These are phyloP conservation scores for Cryphonectria japonica DNA, from an alignment of 2,329 filamentous ascomycete genomes.

Conservation along the genomic window DNA sequence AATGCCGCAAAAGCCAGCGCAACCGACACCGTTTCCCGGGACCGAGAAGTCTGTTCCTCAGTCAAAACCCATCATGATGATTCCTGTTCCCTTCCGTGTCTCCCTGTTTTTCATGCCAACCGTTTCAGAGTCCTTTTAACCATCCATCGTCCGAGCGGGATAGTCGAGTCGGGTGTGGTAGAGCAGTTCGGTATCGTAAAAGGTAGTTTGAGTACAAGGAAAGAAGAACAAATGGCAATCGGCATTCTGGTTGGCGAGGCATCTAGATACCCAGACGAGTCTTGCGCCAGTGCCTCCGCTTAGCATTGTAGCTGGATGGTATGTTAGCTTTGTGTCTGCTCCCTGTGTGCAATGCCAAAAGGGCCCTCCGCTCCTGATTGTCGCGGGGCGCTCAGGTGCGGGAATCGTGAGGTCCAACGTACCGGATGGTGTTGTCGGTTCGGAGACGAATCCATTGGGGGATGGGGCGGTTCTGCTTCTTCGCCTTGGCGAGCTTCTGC, in stretches of 20 bases:
- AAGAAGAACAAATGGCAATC: constrained; percentile 34
- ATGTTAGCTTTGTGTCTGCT: constrained; percentile 25
- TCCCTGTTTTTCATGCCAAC: constrained; percentile 20
- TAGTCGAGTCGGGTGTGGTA: background rate
- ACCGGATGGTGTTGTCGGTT: constrained; percentile 99
- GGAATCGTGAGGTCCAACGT: constrained; percentile 48
- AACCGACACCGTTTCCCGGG: constrained; percentile 29
- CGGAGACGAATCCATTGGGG: constrained; percentile 99
- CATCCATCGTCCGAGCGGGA: constrained; percentile 36
- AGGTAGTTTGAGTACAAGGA: constrained; percentile 22
- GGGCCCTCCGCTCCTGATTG: background rate
- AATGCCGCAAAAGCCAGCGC: constrained; percentile 27
- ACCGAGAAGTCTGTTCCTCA: constrained; percentile 24
- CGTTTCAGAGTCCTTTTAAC: constrained; percentile 20
- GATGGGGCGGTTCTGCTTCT: constrained; percentile 99
- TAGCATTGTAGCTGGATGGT: constrained; percentile 92
- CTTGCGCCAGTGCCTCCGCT: constrained; percentile 99
- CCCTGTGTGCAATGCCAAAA: background rate
- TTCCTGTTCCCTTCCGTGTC: constrained; percentile 21
- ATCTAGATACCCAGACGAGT: constrained; percentile 97
- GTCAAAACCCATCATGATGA: constrained; percentile 28
- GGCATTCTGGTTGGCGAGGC: constrained; percentile 47
- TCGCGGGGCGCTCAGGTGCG: background rate
- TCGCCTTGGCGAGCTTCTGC: constrained; percentile 99
- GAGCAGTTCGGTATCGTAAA: constrained; percentile 26